Conservation (phyloP, 1,284 basidiomycete genomes). For the Malassezia psittaci region DNA sequence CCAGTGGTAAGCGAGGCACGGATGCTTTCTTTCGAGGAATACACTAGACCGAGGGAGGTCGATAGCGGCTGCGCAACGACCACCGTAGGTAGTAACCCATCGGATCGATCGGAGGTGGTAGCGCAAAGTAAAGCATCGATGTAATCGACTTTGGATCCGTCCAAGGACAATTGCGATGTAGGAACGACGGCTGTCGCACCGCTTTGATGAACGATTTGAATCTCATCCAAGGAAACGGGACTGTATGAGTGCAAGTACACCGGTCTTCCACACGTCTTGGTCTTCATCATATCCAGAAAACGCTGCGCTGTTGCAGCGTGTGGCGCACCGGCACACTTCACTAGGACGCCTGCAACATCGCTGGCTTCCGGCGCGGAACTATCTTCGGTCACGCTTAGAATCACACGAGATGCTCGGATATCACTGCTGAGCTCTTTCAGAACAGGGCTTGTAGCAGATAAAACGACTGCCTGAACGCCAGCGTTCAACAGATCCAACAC, state of each 20-base stretch:
- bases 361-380: slow-evolving; percentile 19
- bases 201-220: slow-evolving; percentile 20
- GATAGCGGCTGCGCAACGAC: slow-evolving; percentile 58
- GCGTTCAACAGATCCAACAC: slow-evolving; percentile 33
- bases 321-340: slow-evolving; percentile 27
- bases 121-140: slow-evolving; percentile 51
- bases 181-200: slow-evolving; percentile 29
- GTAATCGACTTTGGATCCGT: slow-evolving; percentile 27
- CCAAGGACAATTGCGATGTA: slow-evolving; percentile 24
- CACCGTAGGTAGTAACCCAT: slow-evolving; percentile 85
- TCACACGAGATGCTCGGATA: slow-evolving; percentile 24
- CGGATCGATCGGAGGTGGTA: slow-evolving; percentile 73
- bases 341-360: slow-evolving; percentile 23
- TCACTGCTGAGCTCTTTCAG: slow-evolving; percentile 25
- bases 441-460: slow-evolving; percentile 16
- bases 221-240: slow-evolving; percentile 20
- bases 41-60: slow-evolving; percentile 74
- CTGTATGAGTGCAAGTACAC: slow-evolving; percentile 26
- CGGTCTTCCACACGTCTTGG: slow-evolving; percentile 32
- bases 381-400: slow-evolving; percentile 20
- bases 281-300: slow-evolving; percentile 23
- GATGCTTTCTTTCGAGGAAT: slow-evolving; percentile 83
- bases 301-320: slow-evolving; percentile 20
- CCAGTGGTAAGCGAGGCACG: slow-evolving; percentile 77
- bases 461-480: slow-evolving; percentile 34